A percentile compares a stretch with the other conserved stretches of the same genome.
These are phyloP conservation scores for Pyrenochaeta sp. DNA, from an alignment of 2,329 filamentous ascomycete species.

Conservation along the genomic window DNA sequence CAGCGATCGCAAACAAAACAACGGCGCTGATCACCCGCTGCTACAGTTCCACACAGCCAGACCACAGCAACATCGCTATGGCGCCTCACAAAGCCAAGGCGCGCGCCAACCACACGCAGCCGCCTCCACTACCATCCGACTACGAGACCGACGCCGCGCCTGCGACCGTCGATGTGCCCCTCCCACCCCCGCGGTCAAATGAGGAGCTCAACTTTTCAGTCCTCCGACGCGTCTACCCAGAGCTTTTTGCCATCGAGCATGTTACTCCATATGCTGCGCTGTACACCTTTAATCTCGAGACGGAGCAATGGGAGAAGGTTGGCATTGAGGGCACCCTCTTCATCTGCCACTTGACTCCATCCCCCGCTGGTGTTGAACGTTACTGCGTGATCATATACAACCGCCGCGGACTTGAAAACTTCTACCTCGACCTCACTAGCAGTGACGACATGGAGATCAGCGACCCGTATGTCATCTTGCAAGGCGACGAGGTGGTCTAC, in stretches of 20 bases:
- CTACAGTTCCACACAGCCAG: not conserved
- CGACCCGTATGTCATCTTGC: conserved; percentile 68
- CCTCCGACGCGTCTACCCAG: conserved; percentile 80
- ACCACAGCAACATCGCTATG: conserved; percentile 26
- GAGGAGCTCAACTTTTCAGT: conserved; percentile 89
- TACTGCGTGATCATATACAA: conserved; percentile 59
- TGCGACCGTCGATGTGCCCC: conserved; percentile 47
- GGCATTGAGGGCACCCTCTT: conserved; percentile 90
- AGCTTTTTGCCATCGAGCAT: conserved; percentile 75
- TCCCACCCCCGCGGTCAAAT: conserved; percentile 70
- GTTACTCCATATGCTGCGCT: conserved; percentile 87
- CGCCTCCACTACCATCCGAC: conserved; percentile 60
- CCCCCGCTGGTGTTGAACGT: conserved; percentile 48
- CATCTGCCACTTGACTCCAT: conserved; percentile 70
- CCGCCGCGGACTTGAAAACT: conserved; percentile 59
- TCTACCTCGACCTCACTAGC: conserved; percentile 53
- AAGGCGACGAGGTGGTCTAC: conserved; percentile 57
- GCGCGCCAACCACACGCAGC: conserved; percentile 38
- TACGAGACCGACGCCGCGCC: conserved; percentile 60
- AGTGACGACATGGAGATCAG: conserved; percentile 56
- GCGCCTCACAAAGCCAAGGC: conserved; percentile 40
- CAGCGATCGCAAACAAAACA: no score
- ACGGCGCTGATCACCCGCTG: not conserved
- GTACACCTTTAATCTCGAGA: conserved; percentile 76
- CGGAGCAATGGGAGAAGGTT: conserved; percentile 81